Base-by-base conservation (phyloP, 768 basidiomycete species). In the Mycena crocata region DNA sequence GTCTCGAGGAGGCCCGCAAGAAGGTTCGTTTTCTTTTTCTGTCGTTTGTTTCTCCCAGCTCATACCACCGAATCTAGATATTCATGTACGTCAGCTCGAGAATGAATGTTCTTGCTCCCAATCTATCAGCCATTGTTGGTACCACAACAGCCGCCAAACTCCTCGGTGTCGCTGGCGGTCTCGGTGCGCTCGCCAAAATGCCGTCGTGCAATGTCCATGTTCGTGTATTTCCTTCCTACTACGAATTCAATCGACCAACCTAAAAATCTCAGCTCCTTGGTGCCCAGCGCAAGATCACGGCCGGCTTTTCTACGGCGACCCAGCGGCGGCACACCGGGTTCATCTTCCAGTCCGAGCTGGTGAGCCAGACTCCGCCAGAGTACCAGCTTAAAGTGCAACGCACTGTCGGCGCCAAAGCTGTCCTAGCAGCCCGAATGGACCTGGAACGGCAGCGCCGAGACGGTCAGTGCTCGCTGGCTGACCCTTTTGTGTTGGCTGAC, bases 11-110 rank as follows among this genome's bases (percentile, higher is more conserved):
- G 70, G 93, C 93, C 2, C 89, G 95, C 57, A 95, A 94, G 82
- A 93, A 90, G 86, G 95, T 93, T 60, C 49, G 73, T 71, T 23
- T 9, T 45, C 19, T 19, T 64, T 39, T 34, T 34, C 26, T 58
- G 2, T n/a, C n/a, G n/a, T 26, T 21, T 45, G 35, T 39, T 49
- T 17, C 32, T 19, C 26, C 40, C 23, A 23, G 44, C 51, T 57
- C 54, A 44, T 21, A 52, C 46, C 57, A 31, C 21, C 0, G n/a
- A 37, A 48, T 61, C 2, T 74, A 96, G 93, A 99, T 99, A 73
- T 97, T 99, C 82, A 91, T 93, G 85, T 99, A 99, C 87, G 98
- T 99, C 79, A 97, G 96, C 85, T 97, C 95, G 73, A 89, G 98
- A 83, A 99, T 99, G 95, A 94, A 95, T 82, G 89, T 95, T 62